A percentile compares a stretch with the other conserved stretches of the same genome.
Conservation (phyloP, 805 yeast genomes). For the Candida silvatica region DNA sequence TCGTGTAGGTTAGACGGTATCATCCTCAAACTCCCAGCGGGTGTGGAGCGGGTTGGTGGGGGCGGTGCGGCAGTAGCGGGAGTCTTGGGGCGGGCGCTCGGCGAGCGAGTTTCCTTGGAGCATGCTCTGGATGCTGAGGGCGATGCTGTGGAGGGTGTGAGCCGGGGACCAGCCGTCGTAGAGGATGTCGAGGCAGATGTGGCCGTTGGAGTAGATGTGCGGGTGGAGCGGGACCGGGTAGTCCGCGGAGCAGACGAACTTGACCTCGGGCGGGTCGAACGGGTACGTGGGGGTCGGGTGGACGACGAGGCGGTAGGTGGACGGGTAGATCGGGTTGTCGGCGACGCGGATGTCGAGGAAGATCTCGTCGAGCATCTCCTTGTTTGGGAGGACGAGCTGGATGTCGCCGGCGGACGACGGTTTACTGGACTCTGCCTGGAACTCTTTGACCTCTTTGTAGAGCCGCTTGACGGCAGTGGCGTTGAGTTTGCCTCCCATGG, state of each 20-base stretch:
- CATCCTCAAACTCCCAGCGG: constrained; percentile 54
- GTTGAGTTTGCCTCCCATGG: background rate
- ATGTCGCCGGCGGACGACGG: background rate
- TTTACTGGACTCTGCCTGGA: background rate
- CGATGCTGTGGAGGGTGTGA: constrained; percentile 37
- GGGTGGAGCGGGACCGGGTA: constrained; percentile 57
- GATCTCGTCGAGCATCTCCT: constrained; percentile 1
- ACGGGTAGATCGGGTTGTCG: constrained; percentile 17
- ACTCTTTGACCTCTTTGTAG: constrained; percentile 1
- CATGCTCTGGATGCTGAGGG: constrained; percentile 60
- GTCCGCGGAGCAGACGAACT: constrained; percentile 28
- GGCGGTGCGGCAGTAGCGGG: constrained; percentile 37
- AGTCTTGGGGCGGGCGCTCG: constrained; percentile 54
- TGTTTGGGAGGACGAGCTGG: constrained; percentile 1
- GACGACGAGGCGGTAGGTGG: constrained; percentile 35
- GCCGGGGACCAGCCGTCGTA: constrained; percentile 67
- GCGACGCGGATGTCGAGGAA: constrained; percentile 27
- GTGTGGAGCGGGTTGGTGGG: constrained; percentile 48
- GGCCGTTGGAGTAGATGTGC: constrained; percentile 69
- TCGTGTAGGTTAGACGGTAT: constrained; percentile 28
- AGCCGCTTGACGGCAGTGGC: constrained; percentile 2
- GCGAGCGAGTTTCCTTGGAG: constrained; percentile 36
- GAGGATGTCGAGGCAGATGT: constrained; percentile 61
- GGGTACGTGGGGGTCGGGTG: constrained; percentile 42
- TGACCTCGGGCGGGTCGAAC: constrained; percentile 48